phyloP scores from a whole-genome alignment of 2,329 filamentous ascomycete species.

The Aureobasidium melanogenum region DNA sequence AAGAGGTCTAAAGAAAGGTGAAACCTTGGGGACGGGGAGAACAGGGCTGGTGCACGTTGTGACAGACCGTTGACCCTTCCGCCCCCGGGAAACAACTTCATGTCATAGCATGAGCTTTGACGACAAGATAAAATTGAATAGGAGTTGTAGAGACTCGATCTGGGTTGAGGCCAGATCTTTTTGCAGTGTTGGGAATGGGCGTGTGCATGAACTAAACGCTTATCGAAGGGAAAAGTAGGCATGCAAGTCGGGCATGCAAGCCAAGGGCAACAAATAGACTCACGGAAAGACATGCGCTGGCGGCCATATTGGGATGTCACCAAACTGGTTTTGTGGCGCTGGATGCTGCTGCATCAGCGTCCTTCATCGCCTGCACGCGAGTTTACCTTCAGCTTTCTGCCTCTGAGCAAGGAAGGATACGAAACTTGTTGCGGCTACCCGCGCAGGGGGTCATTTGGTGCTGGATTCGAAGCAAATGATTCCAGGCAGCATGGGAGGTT shows the following conservation, averaged over 20 bases:
- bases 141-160: background rate
- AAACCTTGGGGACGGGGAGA: background rate
- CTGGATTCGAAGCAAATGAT: background rate
- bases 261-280: background rate
- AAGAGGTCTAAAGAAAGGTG: slow-evolving; percentile 8
- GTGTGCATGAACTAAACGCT: background rate
- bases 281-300: background rate
- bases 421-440: background rate
- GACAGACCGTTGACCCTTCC: slow-evolving; percentile 8
- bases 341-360: background rate
- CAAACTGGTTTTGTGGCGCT: background rate
- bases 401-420: background rate
- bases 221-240: background rate
- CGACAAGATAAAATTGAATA: background rate
- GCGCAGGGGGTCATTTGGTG: background rate
- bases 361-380: background rate
- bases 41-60: slow-evolving; percentile 4
- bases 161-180: background rate
- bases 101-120: background rate
- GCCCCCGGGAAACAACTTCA: background rate
- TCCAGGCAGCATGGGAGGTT: background rate
- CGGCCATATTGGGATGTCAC: slow-evolving; percentile 7
- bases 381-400: background rate
- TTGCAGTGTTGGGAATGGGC: background rate
- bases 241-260: background rate